Evolutionary conservation across 257 asterid species (phyloP).

Genomic region (Cynanchum wilfordii): DNA sequence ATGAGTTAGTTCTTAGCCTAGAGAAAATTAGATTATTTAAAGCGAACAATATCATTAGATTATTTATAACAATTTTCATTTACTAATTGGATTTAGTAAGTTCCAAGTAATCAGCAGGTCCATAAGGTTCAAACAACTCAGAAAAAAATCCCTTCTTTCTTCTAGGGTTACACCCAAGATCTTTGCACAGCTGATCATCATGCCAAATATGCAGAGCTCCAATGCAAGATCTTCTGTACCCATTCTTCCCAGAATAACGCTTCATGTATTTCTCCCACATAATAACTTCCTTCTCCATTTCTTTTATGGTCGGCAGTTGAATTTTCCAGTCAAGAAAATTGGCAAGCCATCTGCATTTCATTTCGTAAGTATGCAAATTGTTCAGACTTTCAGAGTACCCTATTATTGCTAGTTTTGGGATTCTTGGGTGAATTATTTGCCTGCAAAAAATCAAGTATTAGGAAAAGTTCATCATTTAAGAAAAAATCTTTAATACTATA

Average conservation of each 20-base stretch:
- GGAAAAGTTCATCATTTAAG: too few species aligned
- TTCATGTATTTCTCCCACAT: constrained; percentile 30
- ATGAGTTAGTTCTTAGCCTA: too few species aligned
- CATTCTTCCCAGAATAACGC: constrained; percentile 16
- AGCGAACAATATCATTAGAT: too few species aligned
- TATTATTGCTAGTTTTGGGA: constrained; percentile 62
- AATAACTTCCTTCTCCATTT: constrained; percentile 28
- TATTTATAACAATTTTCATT: too few species aligned
- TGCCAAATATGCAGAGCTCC: constrained; percentile 49
- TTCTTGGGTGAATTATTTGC: constrained; percentile 60
- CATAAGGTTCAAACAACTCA: constrained; percentile 48
- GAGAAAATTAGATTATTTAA: too few species aligned
- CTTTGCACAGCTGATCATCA: constrained; percentile 58
- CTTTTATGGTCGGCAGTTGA: constrained; percentile 26
- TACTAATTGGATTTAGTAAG: not conserved
- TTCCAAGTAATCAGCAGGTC: constrained; percentile 34
- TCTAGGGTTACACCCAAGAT: constrained; percentile 49
- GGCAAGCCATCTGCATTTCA: constrained; percentile 31
- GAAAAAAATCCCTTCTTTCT: constrained; percentile 48
- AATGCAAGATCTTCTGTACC: constrained; percentile 33
- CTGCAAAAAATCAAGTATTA: too few species aligned
- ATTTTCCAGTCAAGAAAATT: constrained; percentile 24
- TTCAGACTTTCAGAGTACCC: constrained; percentile 53
- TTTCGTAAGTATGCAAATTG: constrained; percentile 31
- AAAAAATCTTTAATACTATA: too few species aligned